Base-by-base conservation (phyloP, 148 eudicot genomes). In the Polygonum maritimum region DNA sequence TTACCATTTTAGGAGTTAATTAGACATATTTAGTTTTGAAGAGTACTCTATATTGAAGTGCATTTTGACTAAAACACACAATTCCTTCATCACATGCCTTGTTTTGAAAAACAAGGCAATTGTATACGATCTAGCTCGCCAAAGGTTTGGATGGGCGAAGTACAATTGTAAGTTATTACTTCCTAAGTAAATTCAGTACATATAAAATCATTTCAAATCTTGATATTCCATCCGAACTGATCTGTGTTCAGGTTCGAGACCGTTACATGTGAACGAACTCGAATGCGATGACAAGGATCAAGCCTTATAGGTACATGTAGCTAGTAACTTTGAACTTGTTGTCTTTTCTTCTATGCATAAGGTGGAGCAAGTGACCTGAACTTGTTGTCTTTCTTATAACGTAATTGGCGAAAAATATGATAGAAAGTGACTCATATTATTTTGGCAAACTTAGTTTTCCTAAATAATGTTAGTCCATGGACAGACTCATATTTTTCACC, bases 1-100 rank as follows among this genome's bases (percentile, higher is more conserved):
- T 94, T 78, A 91, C 98, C 45, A 94, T 94, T 81, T 84, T 93
- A 80, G 98, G 98, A 89, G 98, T 96, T 93, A 87, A 69, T 26
- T 1, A 40, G 15, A 0, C 6, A 39, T 48, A 1, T 21, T 18
- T 63, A 6, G 33, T 44, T 3, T 12, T 73, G 18, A 12, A 10
- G 63, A 31, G 36, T 35, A 16, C 38, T 31, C 14, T 74, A 5
- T 75, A 16, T 18, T 9, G 19, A 22, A 31, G 12, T 51, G 5
- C 5, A 19, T 14, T 10, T 71, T 71, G 40, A 72, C 49, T 26
- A 10, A 21, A n/a, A n/a, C 58, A 63, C 40, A 12, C 39, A 26
- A 26, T 26, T 74, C 1, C 7, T 49, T 55, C 40, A 63, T 1
- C 69, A 83, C 91, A 95, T 97, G 92, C 79, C 92, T 95, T 60